Conservation (phyloP, 768 basidiomycete genomes). For the Lactarius deliciosus region DNA sequence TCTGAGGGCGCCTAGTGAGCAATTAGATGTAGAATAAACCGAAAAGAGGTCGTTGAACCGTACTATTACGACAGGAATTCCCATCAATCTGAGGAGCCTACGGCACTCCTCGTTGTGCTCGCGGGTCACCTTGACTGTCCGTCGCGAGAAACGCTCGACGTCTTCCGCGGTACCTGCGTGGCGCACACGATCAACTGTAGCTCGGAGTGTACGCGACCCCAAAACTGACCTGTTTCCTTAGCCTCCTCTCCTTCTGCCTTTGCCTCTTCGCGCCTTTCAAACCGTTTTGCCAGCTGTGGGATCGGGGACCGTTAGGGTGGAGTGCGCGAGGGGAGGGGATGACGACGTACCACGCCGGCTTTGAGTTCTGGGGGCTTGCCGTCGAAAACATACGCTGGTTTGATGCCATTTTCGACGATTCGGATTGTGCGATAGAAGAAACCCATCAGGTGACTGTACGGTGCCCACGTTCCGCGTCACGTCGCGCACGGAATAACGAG, state of each 20-base stretch:
- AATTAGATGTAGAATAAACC: slow-evolving; percentile 8
- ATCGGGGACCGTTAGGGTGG: not conserved
- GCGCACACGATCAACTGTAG: slow-evolving; percentile 1
- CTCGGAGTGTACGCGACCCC: not conserved
- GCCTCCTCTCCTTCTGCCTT: slow-evolving; percentile 96
- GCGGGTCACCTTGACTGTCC: slow-evolving; percentile 91
- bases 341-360: slow-evolving; percentile 81
- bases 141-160: slow-evolving; percentile 82
- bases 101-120: slow-evolving; percentile 97
- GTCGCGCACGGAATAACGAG: not conserved
- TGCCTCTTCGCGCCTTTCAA: slow-evolving; percentile 85
- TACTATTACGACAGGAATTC: slow-evolving; percentile 92
- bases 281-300: slow-evolving; percentile 89
- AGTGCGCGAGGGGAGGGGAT: not conserved
- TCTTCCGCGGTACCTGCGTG: slow-evolving; percentile 79
- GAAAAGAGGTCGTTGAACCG: slow-evolving; percentile 34
- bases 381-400: slow-evolving; percentile 97
- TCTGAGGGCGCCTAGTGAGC: slow-evolving; percentile 85
- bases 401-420: slow-evolving; percentile 98
- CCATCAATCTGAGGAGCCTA: slow-evolving; percentile 87
- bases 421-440: slow-evolving; percentile 97
- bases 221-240: slow-evolving; percentile 74
- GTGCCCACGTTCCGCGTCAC: too few species aligned
- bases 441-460: slow-evolving; percentile 86
- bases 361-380: slow-evolving; percentile 98